phyloP scores from a whole-genome alignment of 306 rosid species.

The Nissolia schottii region DNA sequence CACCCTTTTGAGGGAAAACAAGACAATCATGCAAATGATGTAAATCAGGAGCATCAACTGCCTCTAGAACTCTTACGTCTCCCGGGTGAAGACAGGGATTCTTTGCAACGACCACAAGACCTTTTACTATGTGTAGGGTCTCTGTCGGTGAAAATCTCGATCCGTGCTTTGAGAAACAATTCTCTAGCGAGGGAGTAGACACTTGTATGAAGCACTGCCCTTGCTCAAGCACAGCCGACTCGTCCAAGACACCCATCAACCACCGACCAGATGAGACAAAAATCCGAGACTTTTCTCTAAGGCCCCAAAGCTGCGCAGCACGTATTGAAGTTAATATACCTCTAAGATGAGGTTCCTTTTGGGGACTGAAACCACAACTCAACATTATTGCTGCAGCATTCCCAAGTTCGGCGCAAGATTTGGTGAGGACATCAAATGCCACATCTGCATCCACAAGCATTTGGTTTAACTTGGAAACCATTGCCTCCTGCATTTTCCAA shows the following conservation, averaged over 20 bases:
- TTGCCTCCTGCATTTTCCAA: constrained; percentile 74
- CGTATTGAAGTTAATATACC: constrained; percentile 72
- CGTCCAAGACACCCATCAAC: constrained; percentile 89
- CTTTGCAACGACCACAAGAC: constrained; percentile 68
- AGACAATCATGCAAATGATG: constrained; percentile 80
- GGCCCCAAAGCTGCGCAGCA: constrained; percentile 85
- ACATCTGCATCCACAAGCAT: constrained; percentile 59
- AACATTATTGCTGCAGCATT: constrained; percentile 86
- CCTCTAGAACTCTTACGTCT: constrained; percentile 79
- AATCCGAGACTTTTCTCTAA: constrained; percentile 80
- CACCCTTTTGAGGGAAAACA: constrained; percentile 87
- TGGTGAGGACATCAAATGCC: constrained; percentile 71
- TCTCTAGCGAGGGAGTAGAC: constrained; percentile 65
- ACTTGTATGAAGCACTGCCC: constrained; percentile 88
- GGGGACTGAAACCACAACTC: constrained; percentile 85
- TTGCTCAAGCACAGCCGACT: constrained; percentile 58
- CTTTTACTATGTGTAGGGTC: constrained; percentile 55
- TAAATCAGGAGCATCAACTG: constrained; percentile 73
- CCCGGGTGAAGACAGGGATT: constrained; percentile 97
- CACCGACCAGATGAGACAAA: constrained; percentile 80
- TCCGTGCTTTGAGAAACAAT: constrained; percentile 85
- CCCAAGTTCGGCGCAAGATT: constrained; percentile 83
- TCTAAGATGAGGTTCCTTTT: constrained; percentile 79
- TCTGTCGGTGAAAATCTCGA: constrained; percentile 49
- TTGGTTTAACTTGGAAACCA: constrained; percentile 55